These are phyloP conservation scores for Colletotrichum liaoningense DNA, from an alignment of 2,329 filamentous ascomycete genomes.

Conservation along the genomic window DNA sequence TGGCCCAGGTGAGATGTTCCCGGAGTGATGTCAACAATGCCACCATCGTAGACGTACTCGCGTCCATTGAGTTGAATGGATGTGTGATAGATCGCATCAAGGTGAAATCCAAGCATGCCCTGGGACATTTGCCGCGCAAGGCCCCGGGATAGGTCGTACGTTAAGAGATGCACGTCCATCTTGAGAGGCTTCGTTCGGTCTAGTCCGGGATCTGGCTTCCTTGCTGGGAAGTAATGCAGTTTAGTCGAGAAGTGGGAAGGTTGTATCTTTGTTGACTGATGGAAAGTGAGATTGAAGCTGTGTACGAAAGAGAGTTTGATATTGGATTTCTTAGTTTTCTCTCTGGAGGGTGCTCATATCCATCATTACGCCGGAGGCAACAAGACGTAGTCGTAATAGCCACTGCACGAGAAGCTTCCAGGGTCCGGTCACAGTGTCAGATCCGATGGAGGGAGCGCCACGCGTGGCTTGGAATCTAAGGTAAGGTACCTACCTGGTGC, in stretches of 20 bases:
- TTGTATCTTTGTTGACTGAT: background rate
- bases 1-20: constrained; percentile 88
- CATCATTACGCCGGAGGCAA: constrained; percentile 17
- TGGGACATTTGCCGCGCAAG: constrained; percentile 66
- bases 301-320: background rate
- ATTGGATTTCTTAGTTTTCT: background rate
- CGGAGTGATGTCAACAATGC: constrained; percentile 83
- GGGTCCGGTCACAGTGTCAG: background rate
- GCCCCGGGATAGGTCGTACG: constrained; percentile 81
- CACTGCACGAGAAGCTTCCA: constrained; percentile 31
- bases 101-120: constrained; percentile 66
- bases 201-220: background rate
- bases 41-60: constrained; percentile 92
- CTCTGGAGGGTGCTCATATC: background rate
- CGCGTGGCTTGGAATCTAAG: constrained; percentile 14
- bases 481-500: background rate
- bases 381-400: constrained; percentile 27
- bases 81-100: constrained; percentile 96
- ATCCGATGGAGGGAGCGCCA: constrained; percentile 20
- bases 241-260: background rate
- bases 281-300: background rate
- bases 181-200: constrained; percentile 10
- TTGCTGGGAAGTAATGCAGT: background rate
- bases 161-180: constrained; percentile 82
- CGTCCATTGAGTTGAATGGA: constrained; percentile 85